Evolutionary conservation across 371 early-diverging fungal genomes (phyloP).

Genomic region (Mortierella sp.): DNA sequence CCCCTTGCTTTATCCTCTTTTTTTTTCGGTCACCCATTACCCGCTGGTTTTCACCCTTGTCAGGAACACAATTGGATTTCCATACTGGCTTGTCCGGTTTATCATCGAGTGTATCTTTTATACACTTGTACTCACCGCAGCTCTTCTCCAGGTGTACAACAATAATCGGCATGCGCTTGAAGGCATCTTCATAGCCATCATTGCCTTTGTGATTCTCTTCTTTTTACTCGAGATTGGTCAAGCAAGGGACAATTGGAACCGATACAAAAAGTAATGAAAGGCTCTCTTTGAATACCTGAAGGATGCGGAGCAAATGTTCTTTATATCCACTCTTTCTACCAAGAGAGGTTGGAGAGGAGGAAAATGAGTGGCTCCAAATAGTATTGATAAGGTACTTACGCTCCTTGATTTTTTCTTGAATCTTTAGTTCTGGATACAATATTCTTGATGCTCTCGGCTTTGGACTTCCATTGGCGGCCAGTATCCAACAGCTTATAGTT

Average conservation of each 20-base stretch:
- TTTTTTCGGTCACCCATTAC: neutral
- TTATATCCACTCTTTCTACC: too few relatives aligned
- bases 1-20: neutral
- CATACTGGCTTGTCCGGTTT: conserved; percentile 29
- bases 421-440: conserved; percentile 14
- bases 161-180: neutral
- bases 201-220: conserved; percentile 7
- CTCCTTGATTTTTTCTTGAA: too few relatives aligned
- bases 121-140: conserved; percentile 7
- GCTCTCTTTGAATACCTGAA: neutral
- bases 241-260: conserved; percentile 12
- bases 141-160: conserved; percentile 25
- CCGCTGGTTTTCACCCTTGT: neutral
- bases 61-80: conserved; percentile 34
- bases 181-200: conserved; percentile 12
- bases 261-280: neutral
- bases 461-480: conserved; percentile 8
- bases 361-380: too few relatives aligned
- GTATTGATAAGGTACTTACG: too few relatives aligned
- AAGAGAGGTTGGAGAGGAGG: too few relatives aligned
- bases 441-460: conserved; percentile 11
- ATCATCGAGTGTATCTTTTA: conserved; percentile 22
- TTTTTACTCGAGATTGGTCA: conserved; percentile 27
- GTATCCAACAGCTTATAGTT: conserved; percentile 10
- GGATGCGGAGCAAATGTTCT: neutral